phyloP scores from a whole-genome alignment of 148 eudicot species.

The Amaranthus hypochondriacus region DNA sequence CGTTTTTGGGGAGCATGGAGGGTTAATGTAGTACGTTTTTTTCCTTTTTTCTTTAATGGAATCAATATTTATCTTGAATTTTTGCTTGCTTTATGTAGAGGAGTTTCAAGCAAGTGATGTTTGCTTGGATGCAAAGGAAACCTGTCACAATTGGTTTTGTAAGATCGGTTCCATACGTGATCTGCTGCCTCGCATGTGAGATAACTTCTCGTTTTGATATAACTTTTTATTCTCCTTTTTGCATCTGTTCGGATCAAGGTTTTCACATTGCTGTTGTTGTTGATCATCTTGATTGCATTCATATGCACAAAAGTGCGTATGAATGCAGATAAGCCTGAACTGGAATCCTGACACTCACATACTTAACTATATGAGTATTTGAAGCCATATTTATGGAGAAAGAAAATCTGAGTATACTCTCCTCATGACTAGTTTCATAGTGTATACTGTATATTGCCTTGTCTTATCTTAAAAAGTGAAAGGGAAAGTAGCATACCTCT shows the following conservation, averaged over 20 bases:
- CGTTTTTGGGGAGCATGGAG: neutral
- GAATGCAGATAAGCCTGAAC: neutral
- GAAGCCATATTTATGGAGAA: neutral
- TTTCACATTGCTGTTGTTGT: neutral
- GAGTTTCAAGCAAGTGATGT: constrained; percentile 51
- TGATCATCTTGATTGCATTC: neutral
- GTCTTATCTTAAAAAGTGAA: neutral
- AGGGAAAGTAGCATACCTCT: neutral
- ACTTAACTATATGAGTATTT: neutral
- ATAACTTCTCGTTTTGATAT: neutral
- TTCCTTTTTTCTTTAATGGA: neutral
- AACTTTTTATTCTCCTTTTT: neutral
- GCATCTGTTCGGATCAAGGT: neutral
- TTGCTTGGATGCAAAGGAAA: constrained; percentile 64
- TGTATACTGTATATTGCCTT: too few relatives aligned
- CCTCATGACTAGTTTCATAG: neutral
- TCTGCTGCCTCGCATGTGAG: constrained; percentile 86
- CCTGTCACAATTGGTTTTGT: constrained; percentile 74
- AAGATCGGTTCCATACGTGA: constrained; percentile 67
- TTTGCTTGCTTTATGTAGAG: constrained; percentile 38
- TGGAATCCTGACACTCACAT: neutral
- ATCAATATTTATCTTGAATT: constrained; percentile 10
- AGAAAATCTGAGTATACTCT: neutral
- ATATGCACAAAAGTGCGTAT: neutral
- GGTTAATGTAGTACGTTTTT: neutral